Conservation (phyloP, 169 alveolate species). For the Plasmodium relictum region DNA sequence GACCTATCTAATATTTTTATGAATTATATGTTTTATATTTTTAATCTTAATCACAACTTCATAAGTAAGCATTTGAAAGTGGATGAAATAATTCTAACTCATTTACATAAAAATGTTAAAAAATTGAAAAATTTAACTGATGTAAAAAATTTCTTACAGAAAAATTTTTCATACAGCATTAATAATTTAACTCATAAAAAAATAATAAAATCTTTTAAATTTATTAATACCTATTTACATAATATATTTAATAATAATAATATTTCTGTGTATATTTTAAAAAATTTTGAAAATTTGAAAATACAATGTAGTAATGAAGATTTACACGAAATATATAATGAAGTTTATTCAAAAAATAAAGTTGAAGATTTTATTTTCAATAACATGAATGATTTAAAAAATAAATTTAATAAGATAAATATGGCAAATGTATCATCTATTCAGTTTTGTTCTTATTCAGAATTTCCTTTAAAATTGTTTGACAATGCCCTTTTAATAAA, state of each 20-base stretch:
- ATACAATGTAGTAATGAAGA: background rate
- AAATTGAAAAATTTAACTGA: background rate
- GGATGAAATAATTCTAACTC: background rate
- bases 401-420: constrained; percentile 1
- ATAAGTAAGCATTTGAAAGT: constrained; percentile 6
- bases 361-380: constrained; percentile 3
- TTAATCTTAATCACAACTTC: constrained; percentile 4
- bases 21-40: constrained; percentile 19
- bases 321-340: background rate
- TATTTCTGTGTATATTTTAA: constrained; percentile 17
- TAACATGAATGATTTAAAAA: background rate
- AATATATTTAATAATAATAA: constrained; percentile 19
- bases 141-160: background rate
- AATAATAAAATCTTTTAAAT: background rate
- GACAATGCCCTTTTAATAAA: background rate
- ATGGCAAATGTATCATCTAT: constrained; percentile 10
- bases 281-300: constrained; percentile 9
- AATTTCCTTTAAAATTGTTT: constrained; percentile 16
- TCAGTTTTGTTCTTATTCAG: constrained; percentile 2
- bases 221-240: constrained; percentile 8
- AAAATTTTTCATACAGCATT: background rate
- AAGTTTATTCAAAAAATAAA: background rate
- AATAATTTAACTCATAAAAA: background rate
- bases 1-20: constrained; percentile 16
- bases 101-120: background rate